Evolutionary conservation across 345 rosid genomes (phyloP).

Genomic region (Cardamine resedifolia): DNA sequence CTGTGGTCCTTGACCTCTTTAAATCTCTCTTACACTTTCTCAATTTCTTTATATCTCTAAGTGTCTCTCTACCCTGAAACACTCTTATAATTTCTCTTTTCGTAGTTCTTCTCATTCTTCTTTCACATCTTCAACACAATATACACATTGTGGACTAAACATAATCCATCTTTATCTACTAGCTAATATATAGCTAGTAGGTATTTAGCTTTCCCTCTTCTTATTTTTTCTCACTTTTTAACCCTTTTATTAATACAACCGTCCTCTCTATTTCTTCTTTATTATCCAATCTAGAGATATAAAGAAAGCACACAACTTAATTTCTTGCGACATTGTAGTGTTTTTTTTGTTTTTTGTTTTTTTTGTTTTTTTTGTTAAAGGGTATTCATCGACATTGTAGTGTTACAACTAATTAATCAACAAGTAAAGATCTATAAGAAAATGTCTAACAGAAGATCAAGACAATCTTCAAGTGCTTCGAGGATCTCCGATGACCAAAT

Average conservation of each 20-base stretch:
- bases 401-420: constrained; percentile 15
- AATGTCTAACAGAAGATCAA: constrained; percentile 84
- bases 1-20: constrained; percentile 69
- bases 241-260: not conserved
- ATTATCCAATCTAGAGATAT: not conserved
- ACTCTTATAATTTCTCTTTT: constrained; percentile 16
- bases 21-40: constrained; percentile 56
- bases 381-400: constrained; percentile 28
- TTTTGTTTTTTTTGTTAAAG: too few species aligned
- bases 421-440: not conserved
- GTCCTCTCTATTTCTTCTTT: not conserved
- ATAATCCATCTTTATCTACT: not conserved
- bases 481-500: constrained; percentile 81
- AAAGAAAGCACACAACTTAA: not conserved
- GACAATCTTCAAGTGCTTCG: constrained; percentile 51
- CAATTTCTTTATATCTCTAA: constrained; percentile 43
- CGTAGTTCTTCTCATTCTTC: not conserved
- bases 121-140: constrained; percentile 5
- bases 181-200: not conserved
- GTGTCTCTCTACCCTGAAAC: constrained; percentile 20
- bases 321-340: constrained; percentile 26
- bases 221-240: not conserved
- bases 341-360: too few species aligned
- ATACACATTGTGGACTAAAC: not conserved
- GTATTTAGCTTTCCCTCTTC: not conserved